Evolutionary conservation across 2,329 filamentous ascomycete species (phyloP), one percentile per base, ranked within the genome.

Genomic region (Trichoderma simmonsii): DNA sequence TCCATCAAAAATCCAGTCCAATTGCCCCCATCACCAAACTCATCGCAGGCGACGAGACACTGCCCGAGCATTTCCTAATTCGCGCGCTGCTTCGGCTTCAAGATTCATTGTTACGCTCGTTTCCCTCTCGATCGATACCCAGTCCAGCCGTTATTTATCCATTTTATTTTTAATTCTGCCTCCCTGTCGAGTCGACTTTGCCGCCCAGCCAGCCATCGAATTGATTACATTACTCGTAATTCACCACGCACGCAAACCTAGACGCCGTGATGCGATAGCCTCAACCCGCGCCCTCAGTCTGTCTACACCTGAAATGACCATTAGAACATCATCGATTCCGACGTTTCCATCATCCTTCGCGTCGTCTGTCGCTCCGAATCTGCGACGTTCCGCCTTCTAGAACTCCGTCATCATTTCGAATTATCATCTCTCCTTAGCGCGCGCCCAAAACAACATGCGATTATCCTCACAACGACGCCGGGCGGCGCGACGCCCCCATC

Each of bases 371-470:
- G 70, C 66, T 11, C 57, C 12, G 70, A 39, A 15, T 36, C 32
- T 70, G 71, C 67, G 71, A n/a, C 56, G 14, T 39, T 14, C 11
- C 43, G 71, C 36, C 21, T 48, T 30, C 64, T 61, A 43, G 39
- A 43, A 43, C 57, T 51, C 36, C 28, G 36, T 61, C 57, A n/a
- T 60, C 60, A 36, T 61, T 51, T 54, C 56, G 56, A 51, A 36
- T 61, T 39, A 62, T 39, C 59, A 72, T 74, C 66, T 62, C 73
- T 71, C 72, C 64, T 66, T 69, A 72, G 70, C 74, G 72, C 75
- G 59, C 75, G 75, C 74, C 67, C 75, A 76, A 76, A 15, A 21
- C 63, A 81, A 78, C 77, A 89, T 89, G 87, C 84, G 84, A 82
- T 81, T 85, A 79, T 79, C 82, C 76, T 81, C 81, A 73, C 78